Conservation (phyloP, 116 monocot genomes). For the Zostera marina region DNA sequence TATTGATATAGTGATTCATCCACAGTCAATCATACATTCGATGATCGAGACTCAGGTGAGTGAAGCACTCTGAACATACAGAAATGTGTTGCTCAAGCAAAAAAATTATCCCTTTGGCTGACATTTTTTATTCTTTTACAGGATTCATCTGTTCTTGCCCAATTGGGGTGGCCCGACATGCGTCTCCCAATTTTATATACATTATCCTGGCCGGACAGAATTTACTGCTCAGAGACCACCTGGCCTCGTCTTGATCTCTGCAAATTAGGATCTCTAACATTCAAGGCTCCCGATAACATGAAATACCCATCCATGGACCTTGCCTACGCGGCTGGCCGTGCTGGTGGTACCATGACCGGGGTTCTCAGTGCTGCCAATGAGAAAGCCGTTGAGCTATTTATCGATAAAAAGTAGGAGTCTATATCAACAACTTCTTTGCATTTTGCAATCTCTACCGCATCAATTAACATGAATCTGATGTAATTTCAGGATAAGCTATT, state of each 20-base stretch:
- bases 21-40: slow-evolving; percentile 98
- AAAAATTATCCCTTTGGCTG: background rate
- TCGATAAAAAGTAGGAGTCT: slow-evolving; percentile 63
- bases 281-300: slow-evolving; percentile 86
- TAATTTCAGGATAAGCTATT: slow-evolving; percentile 66
- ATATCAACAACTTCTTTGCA: background rate
- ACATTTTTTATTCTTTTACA: slow-evolving; percentile 12
- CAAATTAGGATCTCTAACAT: slow-evolving; percentile 94
- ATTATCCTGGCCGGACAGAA: slow-evolving; percentile 96
- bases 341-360: slow-evolving; percentile 97
- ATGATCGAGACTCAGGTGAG: slow-evolving; percentile 95
- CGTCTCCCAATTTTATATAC: slow-evolving; percentile 93
- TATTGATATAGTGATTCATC: slow-evolving; percentile 93
- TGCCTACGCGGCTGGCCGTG: slow-evolving; percentile 87
- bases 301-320: slow-evolving; percentile 98
- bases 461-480: background rate
- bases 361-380: slow-evolving; percentile 98
- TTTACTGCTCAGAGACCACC: slow-evolving; percentile 87
- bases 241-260: slow-evolving; percentile 98
- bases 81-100: background rate
- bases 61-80: background rate
- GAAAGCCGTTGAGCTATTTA: slow-evolving; percentile 95
- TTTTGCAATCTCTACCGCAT: background rate
- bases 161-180: slow-evolving; percentile 97
- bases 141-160: slow-evolving; percentile 96